Evolutionary conservation across 2,329 filamentous ascomycete species (phyloP), one percentile per base, ranked within the genome.

Genomic region (Botryosphaeria dothidea): DNA sequence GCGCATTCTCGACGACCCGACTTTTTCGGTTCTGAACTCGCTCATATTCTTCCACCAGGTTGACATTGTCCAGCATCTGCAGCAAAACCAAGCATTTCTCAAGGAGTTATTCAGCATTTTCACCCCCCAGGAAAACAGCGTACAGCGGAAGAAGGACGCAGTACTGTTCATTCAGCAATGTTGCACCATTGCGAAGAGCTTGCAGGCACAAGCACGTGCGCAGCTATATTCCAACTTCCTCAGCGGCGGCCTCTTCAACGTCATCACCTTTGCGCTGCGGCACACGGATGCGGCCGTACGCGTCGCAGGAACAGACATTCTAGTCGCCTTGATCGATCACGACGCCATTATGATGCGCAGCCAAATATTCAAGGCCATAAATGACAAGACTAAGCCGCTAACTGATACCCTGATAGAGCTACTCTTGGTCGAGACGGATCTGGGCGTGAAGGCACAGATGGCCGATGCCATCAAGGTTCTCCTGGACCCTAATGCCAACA

Each of bases 21-120:
- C 95, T 21, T 99, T 98, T 77, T 96, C 92, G 25, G 93, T 98
- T 27, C 88, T 99, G 69, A 99, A 98, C 79, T 97, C 93, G 58
- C 86, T 98, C 71, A 99, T 99, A 70, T 99, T 97, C 82, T 99
- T 96, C 84, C 95, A 98, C 80, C 95, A 99, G 80, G 93, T 98
- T 71, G 95, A 98, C 74, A 97, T 99, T 74, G 90, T 99, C 57
- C 92, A 94, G 73, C 92, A 98, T 78, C 84, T 99, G n/a, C 93
- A 97, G 77, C 85, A 84, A 27, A 97, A 97, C 71, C 82, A 82
- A 0, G 79, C 80, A 1, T 97, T 97, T 72, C 81, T 98, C 29
- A 89, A 88, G 69, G 92, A 97, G 67, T 84, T 98, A 3, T 99
- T 98, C 75, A 85, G 86, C 62, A 92, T 98, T 67, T 97, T 98